These are phyloP conservation scores for Colletotrichum eleusines DNA, from an alignment of 2,329 filamentous ascomycete species.

Conservation along the genomic window DNA sequence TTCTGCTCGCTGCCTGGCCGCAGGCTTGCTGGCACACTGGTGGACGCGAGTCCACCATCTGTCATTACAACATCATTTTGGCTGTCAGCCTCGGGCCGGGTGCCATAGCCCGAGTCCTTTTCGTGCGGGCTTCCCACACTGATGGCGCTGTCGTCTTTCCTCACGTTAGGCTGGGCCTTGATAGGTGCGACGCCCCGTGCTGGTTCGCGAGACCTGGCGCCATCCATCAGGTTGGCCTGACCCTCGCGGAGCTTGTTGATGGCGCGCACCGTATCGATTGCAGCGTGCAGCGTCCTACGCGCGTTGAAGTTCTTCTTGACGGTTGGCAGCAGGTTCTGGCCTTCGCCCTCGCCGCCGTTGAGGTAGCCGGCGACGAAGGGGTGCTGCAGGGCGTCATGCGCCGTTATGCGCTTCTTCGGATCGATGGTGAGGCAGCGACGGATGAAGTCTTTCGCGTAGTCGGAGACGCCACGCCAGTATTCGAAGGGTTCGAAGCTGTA, in stretches of 20 bases:
- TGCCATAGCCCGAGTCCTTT: constrained; percentile 64
- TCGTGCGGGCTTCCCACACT: constrained; percentile 50
- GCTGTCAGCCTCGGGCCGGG: constrained; percentile 50
- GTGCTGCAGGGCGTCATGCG: constrained; percentile 80
- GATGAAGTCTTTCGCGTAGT: constrained; percentile 91
- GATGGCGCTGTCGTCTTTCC: constrained; percentile 61
- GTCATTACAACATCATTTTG: constrained; percentile 62
- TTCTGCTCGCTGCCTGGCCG: constrained; percentile 68
- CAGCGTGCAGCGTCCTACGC: constrained; percentile 74
- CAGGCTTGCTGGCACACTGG: constrained; percentile 62
- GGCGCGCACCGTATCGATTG: constrained; percentile 77
- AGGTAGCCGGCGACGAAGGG: constrained; percentile 71
- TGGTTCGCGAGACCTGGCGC: constrained; percentile 65
- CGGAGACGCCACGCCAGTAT: constrained; percentile 95
- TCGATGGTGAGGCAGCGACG: constrained; percentile 92
- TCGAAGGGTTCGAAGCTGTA: constrained; percentile 95
- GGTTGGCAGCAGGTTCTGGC: constrained; percentile 74
- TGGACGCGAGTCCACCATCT: constrained; percentile 52
- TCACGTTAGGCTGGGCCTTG: constrained; percentile 46
- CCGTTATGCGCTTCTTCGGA: constrained; percentile 87
- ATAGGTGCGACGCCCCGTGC: constrained; percentile 49
- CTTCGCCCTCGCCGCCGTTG: constrained; percentile 58
- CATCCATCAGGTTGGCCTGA: constrained; percentile 72
- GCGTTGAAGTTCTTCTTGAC: constrained; percentile 83
- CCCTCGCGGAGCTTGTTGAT: constrained; percentile 79